A percentile compares a stretch with the other conserved stretches of the same genome.
Evolutionary conservation across 176 grass and related monocot species (phyloP).

Genomic region (Triticum timopheevii): DNA sequence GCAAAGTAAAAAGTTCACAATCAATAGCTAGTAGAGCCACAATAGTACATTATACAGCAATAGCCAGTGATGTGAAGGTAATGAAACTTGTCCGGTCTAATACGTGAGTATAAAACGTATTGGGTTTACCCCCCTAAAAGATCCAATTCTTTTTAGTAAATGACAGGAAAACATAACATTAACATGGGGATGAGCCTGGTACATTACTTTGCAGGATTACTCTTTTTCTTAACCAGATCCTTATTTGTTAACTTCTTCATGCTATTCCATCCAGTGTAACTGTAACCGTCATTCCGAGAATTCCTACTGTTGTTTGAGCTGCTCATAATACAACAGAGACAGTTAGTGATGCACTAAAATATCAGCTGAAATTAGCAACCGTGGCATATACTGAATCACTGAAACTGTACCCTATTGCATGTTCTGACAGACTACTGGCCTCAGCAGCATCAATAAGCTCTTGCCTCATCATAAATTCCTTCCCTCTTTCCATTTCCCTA

Average conservation of each 20-base stretch:
- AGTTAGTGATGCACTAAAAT: constrained; percentile 5
- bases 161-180: background rate
- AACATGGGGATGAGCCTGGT: background rate
- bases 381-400: background rate
- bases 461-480: background rate
- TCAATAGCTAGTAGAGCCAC: background rate
- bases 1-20: background rate
- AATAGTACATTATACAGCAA: background rate
- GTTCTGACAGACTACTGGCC: too few relatives aligned
- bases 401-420: too few relatives aligned
- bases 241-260: constrained; percentile 77
- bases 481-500: too few relatives aligned
- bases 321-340: constrained; percentile 24
- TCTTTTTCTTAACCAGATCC: constrained; percentile 53
- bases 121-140: background rate
- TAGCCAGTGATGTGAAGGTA: background rate
- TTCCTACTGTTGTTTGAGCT: constrained; percentile 70
- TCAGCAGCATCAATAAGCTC: too few relatives aligned
- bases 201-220: constrained; percentile 73
- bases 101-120: background rate
- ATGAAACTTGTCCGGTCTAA: background rate
- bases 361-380: constrained; percentile 12
- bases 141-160: background rate
- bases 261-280: constrained; percentile 87
- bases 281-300: constrained; percentile 61